phyloP scores from a whole-genome alignment of 257 asterid genomes.

The Apocynum venetum region DNA sequence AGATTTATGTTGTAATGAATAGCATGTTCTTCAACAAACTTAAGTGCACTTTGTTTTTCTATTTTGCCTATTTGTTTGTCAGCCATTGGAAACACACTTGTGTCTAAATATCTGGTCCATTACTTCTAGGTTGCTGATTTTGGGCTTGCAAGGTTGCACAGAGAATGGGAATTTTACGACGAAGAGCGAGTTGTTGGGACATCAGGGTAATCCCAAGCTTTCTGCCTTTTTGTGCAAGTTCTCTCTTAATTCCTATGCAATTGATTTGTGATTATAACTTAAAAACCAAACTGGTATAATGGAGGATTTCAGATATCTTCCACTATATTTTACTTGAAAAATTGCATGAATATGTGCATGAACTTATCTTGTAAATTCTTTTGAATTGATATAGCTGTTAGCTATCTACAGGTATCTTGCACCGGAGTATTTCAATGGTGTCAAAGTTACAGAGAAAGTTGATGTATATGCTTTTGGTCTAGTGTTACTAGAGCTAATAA shows the following conservation, averaged over 20 bases:
- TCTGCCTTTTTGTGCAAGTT: neutral
- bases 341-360: neutral
- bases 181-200: slow-evolving; percentile 52
- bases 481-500: slow-evolving; percentile 64
- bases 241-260: neutral
- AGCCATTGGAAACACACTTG: neutral
- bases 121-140: slow-evolving; percentile 74
- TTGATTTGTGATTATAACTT: neutral
- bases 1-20: neutral
- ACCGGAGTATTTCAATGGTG: slow-evolving; percentile 60
- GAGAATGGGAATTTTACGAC: slow-evolving; percentile 53
- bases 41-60: neutral
- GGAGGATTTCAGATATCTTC: neutral
- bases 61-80: neutral
- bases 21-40: neutral
- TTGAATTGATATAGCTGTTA: slow-evolving; percentile 8
- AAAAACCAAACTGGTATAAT: neutral
- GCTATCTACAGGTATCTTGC: slow-evolving; percentile 57
- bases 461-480: slow-evolving; percentile 79
- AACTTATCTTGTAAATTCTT: neutral
- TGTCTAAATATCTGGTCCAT: slow-evolving; percentile 9
- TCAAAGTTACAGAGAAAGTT: slow-evolving; percentile 66
- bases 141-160: slow-evolving; percentile 75
- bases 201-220: slow-evolving; percentile 44
- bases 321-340: neutral